Evolutionary conservation across 1,284 basidiomycete genomes (phyloP).

Genomic region (Marasmius tenuissimus): DNA sequence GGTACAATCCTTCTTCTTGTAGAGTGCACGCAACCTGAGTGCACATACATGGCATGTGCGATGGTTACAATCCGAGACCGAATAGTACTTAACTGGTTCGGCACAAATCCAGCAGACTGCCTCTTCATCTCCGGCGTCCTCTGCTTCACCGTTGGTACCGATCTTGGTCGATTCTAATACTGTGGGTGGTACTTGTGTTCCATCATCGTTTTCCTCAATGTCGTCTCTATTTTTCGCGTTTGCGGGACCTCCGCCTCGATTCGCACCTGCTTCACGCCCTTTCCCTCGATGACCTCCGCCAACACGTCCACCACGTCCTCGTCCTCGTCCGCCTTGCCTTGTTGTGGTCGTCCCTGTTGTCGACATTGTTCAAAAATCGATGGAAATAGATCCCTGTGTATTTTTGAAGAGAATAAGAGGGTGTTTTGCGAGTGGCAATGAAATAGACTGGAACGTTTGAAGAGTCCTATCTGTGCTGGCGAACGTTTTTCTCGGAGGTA

Average conservation of each 20-base stretch:
- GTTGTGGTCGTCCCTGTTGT: neutral
- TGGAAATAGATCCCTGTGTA: neutral
- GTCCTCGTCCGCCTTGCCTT: neutral
- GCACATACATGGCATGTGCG: constrained; percentile 92
- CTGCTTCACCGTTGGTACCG: neutral
- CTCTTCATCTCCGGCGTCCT: constrained; percentile 29
- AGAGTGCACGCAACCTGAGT: constrained; percentile 87
- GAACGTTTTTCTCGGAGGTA: neutral
- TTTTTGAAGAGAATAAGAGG: neutral
- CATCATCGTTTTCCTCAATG: neutral
- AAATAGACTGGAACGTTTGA: neutral
- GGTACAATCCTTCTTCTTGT: constrained; percentile 92
- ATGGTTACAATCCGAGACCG: constrained; percentile 90
- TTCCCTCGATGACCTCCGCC: neutral
- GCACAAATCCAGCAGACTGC: constrained; percentile 93
- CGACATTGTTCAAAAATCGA: neutral
- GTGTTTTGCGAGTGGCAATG: neutral
- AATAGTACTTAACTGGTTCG: constrained; percentile 90
- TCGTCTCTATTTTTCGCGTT: neutral
- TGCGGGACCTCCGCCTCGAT: neutral
- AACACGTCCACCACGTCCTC: neutral
- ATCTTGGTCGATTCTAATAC: neutral
- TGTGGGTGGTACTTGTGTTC: neutral
- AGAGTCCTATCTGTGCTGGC: neutral
- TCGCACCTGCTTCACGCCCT: neutral